These are phyloP conservation scores for Isabelozyma gotoi DNA, from an alignment of 805 yeast genomes.

Conservation along the genomic window DNA sequence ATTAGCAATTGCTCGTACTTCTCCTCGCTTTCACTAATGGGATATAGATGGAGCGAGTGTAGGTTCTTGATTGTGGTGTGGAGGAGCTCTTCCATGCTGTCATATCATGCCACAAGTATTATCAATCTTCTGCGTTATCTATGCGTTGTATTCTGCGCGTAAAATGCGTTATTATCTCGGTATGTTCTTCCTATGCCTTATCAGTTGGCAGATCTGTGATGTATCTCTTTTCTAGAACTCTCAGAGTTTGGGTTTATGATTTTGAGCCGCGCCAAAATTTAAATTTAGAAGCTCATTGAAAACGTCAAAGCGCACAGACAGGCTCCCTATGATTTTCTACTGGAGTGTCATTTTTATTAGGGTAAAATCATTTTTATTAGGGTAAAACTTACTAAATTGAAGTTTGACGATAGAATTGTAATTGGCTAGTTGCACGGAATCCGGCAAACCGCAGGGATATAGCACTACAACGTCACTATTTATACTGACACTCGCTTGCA, in stretches of 20 bases:
- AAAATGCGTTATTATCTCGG: no score
- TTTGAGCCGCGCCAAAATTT: neutral
- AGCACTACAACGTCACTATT: no score
- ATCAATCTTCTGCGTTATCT: neutral
- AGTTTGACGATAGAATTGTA: no score
- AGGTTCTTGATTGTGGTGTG: conserved; percentile 16
- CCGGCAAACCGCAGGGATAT: no score
- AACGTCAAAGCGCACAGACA: neutral
- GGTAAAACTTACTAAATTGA: no score
- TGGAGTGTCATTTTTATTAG: no score
- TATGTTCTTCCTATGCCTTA: neutral
- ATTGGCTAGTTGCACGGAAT: no score
- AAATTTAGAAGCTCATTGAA: neutral
- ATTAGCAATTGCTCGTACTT: conserved; percentile 13
- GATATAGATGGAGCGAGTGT: conserved; percentile 12
- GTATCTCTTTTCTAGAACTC: no score
- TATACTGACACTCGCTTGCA: no score
- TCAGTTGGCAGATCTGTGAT: no score
- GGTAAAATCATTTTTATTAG: no score
- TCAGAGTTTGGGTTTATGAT: neutral
- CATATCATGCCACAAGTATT: neutral
- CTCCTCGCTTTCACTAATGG: conserved; percentile 2
- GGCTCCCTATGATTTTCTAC: neutral
- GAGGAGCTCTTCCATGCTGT: conserved; percentile 13
- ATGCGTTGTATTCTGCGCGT: neutral